Base-by-base conservation (phyloP, 495 filamentous ascomycete species). In the Daldinia decipiens region DNA sequence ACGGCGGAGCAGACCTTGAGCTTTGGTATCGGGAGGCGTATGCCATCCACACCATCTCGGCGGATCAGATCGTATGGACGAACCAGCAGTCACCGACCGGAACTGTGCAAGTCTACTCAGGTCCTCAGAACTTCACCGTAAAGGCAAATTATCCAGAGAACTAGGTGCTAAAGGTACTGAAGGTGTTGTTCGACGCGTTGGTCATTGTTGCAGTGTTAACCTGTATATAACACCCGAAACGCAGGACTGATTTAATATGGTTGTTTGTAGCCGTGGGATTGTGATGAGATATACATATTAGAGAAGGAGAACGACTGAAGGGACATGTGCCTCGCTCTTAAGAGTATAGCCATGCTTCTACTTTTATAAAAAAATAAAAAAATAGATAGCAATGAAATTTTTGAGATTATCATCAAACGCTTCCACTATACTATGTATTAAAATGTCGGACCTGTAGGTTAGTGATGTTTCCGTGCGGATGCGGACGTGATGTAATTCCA, bases 101-200 rank as follows among this genome's bases (percentile, higher is more conserved):
- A 50, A 59, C 57, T 11, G 71, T 66, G 11, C 63, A 81, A 63
- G 65, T 76, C 47, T 82, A 80, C 52, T n/a, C 32, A 3, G 80
- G 80, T 1, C 76, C 78, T 21, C 29, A 65, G 65, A 72, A 76
- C 59, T 80, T 80, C 59, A 61, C 43, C 12, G 59, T 80, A 17
- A 24, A 60, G 5, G 54, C 32, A 5, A 40, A 40, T 21, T 63
- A 45, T 24, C 52, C 53, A 12, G 32, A 53, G 9, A 12, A 6
- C 13, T 57, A 60, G 17, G 55, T 15, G 47, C 29, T 0, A 45
- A 6, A 21, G 26, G 36, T 15, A 21, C 36, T 40, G 34, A 59
- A 9, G 54, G 32, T 38, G 43, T 21, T 47, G 21, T 5, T 13
- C 43, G 9, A 13, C 11, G 43, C 19, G 17, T 24, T 47, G 17